Evolutionary conservation across 2,329 filamentous ascomycete genomes (phyloP), one percentile per base, ranked within the genome.

Genomic region (Fusarium dlaminii): DNA sequence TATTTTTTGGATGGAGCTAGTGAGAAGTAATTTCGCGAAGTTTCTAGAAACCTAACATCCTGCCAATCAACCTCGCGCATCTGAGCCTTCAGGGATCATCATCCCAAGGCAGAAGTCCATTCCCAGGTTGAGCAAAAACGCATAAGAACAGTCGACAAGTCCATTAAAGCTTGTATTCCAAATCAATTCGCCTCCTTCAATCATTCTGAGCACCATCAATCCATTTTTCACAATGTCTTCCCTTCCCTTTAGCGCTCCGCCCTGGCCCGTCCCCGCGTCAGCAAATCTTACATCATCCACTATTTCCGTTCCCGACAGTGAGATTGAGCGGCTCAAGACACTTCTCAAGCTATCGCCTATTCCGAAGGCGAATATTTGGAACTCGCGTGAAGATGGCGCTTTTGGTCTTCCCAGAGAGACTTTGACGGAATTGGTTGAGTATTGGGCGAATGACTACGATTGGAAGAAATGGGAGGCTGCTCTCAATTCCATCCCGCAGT

Each of bases 391-490:
- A 0, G 68, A 71, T 30, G 49, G 62, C 0, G 34, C 55, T 2
- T 62, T 56, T 30, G 68, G 68, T 0, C 62, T 71, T 7, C 67
- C 68, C 0, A 45, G 49, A 4, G 9, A 43, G 3, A 29, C 30
- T 5, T 56, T 71, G 3, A 10, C 8, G 4, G 36, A 63, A 1
- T n/a, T 71, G 43, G 20, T 57, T n/a, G 30, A 40, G 8, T 57
- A 67, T 14, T 71, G 68, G 68, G 52, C 34, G 5, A 43, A 52
- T 22, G 45, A 29, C 0, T 71, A 67, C 9, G 67, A 71, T 27
- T 71, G 68, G 68, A 48, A 54, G 49, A 73, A 70, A 15, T 75
- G 73, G 73, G 73, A 75, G 32, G 42, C 62, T 20, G 40, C 55
- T 32, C 36, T 75, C 8, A 75, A 75, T 22, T 67, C 73, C 0